Conservation (phyloP, 1,284 basidiomycete genomes). For the Rhodotorula sp. region DNA sequence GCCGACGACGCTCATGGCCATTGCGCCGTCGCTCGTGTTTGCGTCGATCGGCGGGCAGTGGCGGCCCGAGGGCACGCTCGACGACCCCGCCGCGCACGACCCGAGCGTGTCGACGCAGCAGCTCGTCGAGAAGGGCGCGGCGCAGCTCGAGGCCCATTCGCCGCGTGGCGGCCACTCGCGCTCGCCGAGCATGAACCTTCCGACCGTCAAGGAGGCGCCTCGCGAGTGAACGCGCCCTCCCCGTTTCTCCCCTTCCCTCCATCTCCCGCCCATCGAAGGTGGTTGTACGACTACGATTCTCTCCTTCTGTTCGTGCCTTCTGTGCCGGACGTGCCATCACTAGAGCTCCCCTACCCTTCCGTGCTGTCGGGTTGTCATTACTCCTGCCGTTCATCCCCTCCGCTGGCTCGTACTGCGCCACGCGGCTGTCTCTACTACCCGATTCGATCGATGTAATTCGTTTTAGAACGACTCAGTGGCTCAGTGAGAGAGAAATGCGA, state of each 20-base stretch:
- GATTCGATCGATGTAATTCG: too few relatives aligned
- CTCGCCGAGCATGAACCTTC: conserved; percentile 11
- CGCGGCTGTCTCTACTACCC: background rate
- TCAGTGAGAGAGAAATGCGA: background rate
- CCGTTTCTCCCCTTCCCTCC: background rate
- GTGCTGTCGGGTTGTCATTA: background rate
- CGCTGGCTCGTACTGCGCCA: too few relatives aligned
- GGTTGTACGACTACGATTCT: conserved; percentile 2
- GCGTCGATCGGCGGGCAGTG: conserved; percentile 81
- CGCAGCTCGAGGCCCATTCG: conserved; percentile 1
- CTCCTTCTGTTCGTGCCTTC: background rate
- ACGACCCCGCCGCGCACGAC: conserved; percentile 71
- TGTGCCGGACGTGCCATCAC: background rate
- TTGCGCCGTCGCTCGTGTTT: conserved; percentile 83
- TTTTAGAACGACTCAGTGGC: too few relatives aligned
- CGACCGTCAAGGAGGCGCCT: conserved; percentile 15
- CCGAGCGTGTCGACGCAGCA: conserved; percentile 64
- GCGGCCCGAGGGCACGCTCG: conserved; percentile 65
- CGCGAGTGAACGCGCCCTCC: background rate
- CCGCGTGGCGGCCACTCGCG: conserved; percentile 14
- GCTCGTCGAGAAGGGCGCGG: conserved; percentile 34
- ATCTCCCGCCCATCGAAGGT: background rate
- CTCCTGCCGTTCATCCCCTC: background rate
- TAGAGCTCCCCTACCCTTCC: background rate
- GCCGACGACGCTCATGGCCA: conserved; percentile 73